phyloP scores from a whole-genome alignment of 148 eudicot species.

The Camellia japonica region DNA sequence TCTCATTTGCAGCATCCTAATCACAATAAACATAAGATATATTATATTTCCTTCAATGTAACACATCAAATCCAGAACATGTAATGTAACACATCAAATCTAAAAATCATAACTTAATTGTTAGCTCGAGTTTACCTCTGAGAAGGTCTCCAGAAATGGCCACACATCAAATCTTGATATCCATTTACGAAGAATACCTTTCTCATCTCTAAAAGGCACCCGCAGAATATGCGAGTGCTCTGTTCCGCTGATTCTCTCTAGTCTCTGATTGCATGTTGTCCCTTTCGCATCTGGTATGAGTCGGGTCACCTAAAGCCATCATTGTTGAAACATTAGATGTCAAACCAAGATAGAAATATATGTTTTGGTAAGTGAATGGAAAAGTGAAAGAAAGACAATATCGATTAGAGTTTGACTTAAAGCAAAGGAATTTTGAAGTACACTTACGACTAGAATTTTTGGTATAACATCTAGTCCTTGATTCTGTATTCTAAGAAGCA shows the following conservation, averaged over 20 bases:
- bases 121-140: conserved; percentile 32
- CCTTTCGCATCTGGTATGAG: conserved; percentile 41
- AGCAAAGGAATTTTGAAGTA: neutral
- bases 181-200: conserved; percentile 41
- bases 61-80: neutral
- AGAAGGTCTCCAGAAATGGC: conserved; percentile 42
- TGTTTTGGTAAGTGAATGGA: neutral
- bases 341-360: neutral
- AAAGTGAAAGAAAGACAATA: neutral
- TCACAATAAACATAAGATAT: neutral
- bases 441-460: conserved; percentile 38
- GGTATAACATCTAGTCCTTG: conserved; percentile 47
- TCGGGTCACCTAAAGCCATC: conserved; percentile 33
- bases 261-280: conserved; percentile 37
- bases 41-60: neutral
- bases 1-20: conserved; percentile 42
- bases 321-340: neutral
- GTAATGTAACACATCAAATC: neutral
- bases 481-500: conserved; percentile 43
- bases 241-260: conserved; percentile 39
- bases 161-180: conserved; percentile 46
- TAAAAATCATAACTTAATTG: neutral
- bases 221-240: conserved; percentile 36
- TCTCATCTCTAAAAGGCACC: conserved; percentile 43
- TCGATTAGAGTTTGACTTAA: neutral